Conservation (phyloP, 441 rosid genomes). For the Aquilaria agallochum region DNA sequence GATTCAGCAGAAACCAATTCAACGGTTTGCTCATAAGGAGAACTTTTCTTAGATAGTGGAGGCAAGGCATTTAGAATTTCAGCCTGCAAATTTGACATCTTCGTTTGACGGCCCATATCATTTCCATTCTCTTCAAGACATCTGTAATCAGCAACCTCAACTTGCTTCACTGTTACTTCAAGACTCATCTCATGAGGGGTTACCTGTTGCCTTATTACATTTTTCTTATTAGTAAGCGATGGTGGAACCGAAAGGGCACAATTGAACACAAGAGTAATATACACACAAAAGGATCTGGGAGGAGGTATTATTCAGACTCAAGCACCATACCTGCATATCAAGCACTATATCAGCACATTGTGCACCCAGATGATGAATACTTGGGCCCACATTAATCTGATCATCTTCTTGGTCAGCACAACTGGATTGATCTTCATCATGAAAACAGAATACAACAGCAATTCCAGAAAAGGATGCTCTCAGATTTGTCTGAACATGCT, state of each 20-base stretch:
- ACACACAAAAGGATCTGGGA: slow-evolving; percentile 11
- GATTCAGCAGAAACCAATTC: slow-evolving; percentile 33
- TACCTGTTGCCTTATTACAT: slow-evolving; percentile 66
- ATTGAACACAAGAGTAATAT: too few relatives aligned
- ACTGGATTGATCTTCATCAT: slow-evolving; percentile 48
- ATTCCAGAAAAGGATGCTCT: slow-evolving; percentile 68
- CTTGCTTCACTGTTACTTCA: slow-evolving; percentile 57
- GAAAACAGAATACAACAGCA: slow-evolving; percentile 58
- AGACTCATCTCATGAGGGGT: slow-evolving; percentile 64
- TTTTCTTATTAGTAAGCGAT: slow-evolving; percentile 25
- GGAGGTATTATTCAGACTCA: slow-evolving; percentile 18
- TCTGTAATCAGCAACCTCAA: slow-evolving; percentile 67
- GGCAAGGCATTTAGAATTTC: slow-evolving; percentile 74
- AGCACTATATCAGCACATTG: slow-evolving; percentile 60
- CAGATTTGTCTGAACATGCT: slow-evolving; percentile 79
- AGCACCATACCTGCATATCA: slow-evolving; percentile 66
- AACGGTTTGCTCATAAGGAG: slow-evolving; percentile 25
- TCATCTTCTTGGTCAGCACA: slow-evolving; percentile 22
- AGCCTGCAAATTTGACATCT: slow-evolving; percentile 53
- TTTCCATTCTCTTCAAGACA: slow-evolving; percentile 23
- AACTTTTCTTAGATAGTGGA: slow-evolving; percentile 32
- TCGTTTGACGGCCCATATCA: slow-evolving; percentile 24
- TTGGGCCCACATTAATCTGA: slow-evolving; percentile 26
- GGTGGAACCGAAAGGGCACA: too few relatives aligned
- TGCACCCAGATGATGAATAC: slow-evolving; percentile 62